Percentiles rank a stretch among this genome's conserved stretches.
phyloP scores from a whole-genome alignment of 805 yeast genomes.

The Nakazawaea peltata region DNA sequence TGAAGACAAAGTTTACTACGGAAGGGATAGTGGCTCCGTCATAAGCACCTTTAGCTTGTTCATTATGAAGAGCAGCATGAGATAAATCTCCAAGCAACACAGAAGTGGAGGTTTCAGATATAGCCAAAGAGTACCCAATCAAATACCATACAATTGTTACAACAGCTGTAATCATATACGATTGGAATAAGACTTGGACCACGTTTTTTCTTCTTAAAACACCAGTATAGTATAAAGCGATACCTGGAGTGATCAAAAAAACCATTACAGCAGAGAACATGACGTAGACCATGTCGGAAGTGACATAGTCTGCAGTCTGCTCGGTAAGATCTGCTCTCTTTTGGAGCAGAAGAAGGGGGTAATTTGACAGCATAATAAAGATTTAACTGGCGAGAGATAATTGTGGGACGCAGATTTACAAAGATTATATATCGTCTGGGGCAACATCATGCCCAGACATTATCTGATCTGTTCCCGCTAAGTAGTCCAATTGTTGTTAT shows the following conservation, averaged over 20 bases:
- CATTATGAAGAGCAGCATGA: constrained; percentile 30
- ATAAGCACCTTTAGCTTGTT: constrained; percentile 29
- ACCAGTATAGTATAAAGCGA: constrained; percentile 39
- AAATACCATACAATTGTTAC: constrained; percentile 35
- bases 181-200: constrained; percentile 35
- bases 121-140: constrained; percentile 37
- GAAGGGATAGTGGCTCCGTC: constrained; percentile 43
- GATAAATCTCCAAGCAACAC: constrained; percentile 26
- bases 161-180: constrained; percentile 31
- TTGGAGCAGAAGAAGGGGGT: no score
- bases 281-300: constrained; percentile 43
- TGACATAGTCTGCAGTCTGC: constrained; percentile 27
- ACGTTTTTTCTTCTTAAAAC: constrained; percentile 31
- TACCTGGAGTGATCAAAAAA: constrained; percentile 37
- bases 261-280: constrained; percentile 40
- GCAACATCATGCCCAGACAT: no score
- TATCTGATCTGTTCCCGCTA: no score
- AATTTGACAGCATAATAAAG: no score
- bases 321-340: no score
- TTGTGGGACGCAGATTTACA: no score
- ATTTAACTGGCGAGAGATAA: no score
- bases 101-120: constrained; percentile 23
- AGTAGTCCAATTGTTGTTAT: no score
- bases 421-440: no score
- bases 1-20: constrained; percentile 34